A percentile compares a stretch with the other conserved stretches of the same genome.
Evolutionary conservation across 208 protist genomes (phyloP).

Genomic region (Leishmania gerbilli): DNA sequence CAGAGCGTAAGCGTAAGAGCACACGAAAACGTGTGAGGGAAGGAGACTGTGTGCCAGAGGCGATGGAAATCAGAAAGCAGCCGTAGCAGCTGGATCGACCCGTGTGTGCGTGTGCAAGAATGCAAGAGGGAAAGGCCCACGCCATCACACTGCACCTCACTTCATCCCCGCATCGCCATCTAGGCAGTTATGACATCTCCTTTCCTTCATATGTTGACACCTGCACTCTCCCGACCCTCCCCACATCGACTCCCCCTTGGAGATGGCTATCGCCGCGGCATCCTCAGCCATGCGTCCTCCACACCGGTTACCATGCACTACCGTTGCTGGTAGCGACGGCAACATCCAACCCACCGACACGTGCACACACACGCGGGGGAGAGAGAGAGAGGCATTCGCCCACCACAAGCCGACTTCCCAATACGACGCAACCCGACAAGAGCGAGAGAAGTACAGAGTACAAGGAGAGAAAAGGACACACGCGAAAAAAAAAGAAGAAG

Average conservation of each 20-base stretch:
- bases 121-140: background rate
- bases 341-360: background rate
- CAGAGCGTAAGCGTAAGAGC: background rate
- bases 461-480: background rate
- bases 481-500: too few relatives aligned
- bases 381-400: background rate
- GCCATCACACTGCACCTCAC: background rate
- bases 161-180: background rate
- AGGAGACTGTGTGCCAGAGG: background rate
- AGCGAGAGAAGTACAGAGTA: slow-evolving; percentile 10
- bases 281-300: background rate
- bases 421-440: background rate
- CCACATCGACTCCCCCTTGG: background rate
- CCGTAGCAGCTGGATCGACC: background rate
- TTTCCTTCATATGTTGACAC: background rate
- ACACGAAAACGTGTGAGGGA: background rate
- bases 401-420: background rate
- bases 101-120: background rate
- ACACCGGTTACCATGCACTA: background rate
- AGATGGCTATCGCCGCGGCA: background rate
- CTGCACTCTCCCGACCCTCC: background rate
- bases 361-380: background rate
- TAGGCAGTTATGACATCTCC: background rate
- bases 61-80: background rate
- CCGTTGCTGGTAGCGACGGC: background rate